phyloP scores from a whole-genome alignment of 2,329 filamentous ascomycete species.

The Colletotrichum sp. region DNA sequence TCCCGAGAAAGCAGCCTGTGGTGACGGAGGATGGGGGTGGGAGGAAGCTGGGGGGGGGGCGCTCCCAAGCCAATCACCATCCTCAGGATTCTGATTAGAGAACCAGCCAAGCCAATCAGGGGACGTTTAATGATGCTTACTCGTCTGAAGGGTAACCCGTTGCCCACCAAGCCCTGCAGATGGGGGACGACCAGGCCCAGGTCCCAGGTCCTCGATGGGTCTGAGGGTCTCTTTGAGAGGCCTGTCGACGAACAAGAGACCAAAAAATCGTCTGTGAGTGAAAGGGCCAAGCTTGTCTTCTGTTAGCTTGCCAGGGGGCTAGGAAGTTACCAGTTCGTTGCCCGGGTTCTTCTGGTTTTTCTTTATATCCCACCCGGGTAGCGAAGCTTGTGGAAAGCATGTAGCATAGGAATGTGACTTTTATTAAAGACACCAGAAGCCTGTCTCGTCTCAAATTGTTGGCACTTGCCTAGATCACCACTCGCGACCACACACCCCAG shows the following conservation, averaged over 20 bases:
- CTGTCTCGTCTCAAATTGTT: background rate
- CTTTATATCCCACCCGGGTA: background rate
- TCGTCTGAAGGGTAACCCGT: background rate
- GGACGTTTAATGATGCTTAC: conserved; percentile 2
- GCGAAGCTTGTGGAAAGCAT: background rate
- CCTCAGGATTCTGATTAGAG: background rate
- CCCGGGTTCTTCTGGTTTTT: background rate
- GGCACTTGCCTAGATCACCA: background rate
- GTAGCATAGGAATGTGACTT: background rate
- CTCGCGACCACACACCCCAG: background rate
- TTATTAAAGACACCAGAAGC: background rate
- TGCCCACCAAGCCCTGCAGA: background rate
- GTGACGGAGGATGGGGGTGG: background rate
- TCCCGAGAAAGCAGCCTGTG: background rate
- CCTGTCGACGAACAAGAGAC: background rate
- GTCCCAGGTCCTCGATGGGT: background rate
- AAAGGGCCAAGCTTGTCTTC: background rate
- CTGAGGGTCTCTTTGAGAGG: background rate
- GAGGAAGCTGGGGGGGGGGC: background rate
- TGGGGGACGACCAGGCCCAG: background rate
- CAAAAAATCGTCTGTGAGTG: background rate
- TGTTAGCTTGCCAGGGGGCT: background rate
- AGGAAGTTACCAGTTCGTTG: background rate
- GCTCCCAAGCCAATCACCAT: background rate
- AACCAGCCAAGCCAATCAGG: background rate